Evolutionary conservation across 768 basidiomycete genomes (phyloP), one percentile per base, ranked within the genome.

Genomic region (Suillus decipiens): DNA sequence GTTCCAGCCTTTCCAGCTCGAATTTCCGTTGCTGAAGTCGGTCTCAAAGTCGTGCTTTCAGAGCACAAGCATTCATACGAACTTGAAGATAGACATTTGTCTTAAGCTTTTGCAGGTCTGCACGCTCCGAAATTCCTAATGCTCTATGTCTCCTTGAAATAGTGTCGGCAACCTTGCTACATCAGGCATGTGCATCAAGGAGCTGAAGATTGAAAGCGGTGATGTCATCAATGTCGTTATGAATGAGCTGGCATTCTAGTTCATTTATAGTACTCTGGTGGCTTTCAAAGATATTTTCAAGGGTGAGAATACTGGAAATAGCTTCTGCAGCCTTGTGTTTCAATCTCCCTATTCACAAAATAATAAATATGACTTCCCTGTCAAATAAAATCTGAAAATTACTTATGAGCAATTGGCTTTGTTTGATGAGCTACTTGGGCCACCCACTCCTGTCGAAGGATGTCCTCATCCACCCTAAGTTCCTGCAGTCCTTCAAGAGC

Each of bases 341-440:
- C n/a, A n/a, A n/a, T n/a, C n/a, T n/a, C n/a, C n/a, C n/a, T n/a
- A n/a, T n/a, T n/a, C n/a, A n/a, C n/a, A n/a, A n/a, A n/a, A n/a
- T n/a, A n/a, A n/a, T n/a, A n/a, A n/a, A n/a, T n/a, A n/a, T n/a
- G n/a, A n/a, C n/a, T n/a, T 33, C 6, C 33, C 33, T 2, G 33
- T 36, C 2, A 11, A 42, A 58, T 22, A 22, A 39, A 39, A 17
- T 58, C 41, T 11, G 6, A 39, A 37, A 58, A 58, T 58, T 58
- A 58, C 56, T 58, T 39, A 58, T 3, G 10, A 22, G 50, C 17
- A 33, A 51, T 9, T 3, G 64, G 66, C 31, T 69, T 66, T 4
- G 70, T 72, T 59, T 72, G 73, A 14, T 58, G 48, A 14, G 28
- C 24, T 7, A 71, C 55, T 62, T 73, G 71, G n/a, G 48, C 63